Evolutionary conservation across 345 rosid genomes (phyloP), one percentile per base, ranked within the genome.

Genomic region (Erysimum cheiranthoides): DNA sequence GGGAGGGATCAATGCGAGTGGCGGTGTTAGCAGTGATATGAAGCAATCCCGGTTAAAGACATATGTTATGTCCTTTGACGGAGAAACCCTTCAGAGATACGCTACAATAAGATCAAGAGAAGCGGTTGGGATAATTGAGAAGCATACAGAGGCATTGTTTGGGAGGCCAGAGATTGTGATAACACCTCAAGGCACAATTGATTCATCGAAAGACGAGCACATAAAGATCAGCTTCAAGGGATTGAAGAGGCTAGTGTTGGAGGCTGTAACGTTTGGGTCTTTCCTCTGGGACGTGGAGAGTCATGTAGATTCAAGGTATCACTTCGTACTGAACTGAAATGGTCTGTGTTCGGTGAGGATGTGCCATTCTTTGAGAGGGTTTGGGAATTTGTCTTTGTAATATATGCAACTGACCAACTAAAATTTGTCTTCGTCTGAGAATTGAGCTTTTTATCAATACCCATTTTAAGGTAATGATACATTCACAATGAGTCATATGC

Each of bases 231-330:
- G 96, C 80, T 90, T 90, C 66, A 87, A 85, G 53, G 92, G 96
- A 52, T 77, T 95, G 85, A 86, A 84, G 82, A 89, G 90, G 79
- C 94, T 95, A 52, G 94, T 93, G 71, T 71, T 95, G 84, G 99
- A 95, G 86, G 99, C 99, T 5, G 94, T 95, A 49, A 89, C 98
- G 6, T 95, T 95, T 70, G 99, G 99, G 17, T 90, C 97, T 46
- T 94, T 94, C 79, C 96, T 94, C 1, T 94, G 98, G 98, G 98
- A 94, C 50, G 97, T 88, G 17, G 99, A 95, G 86, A 93, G 90
- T 81, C 84, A 83, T 60, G 97, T 95, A 38, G 98, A 95, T 67
- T 89, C 97, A 3, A 90, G 98, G 90, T 95, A 93, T 82, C 97
- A 85, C 84, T 93, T 95, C 50, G 96, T 88, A 63, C 63, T 82